These are phyloP conservation scores for Gonium pectorale DNA, from an alignment of 139 green algal genomes.

Conservation along the genomic window DNA sequence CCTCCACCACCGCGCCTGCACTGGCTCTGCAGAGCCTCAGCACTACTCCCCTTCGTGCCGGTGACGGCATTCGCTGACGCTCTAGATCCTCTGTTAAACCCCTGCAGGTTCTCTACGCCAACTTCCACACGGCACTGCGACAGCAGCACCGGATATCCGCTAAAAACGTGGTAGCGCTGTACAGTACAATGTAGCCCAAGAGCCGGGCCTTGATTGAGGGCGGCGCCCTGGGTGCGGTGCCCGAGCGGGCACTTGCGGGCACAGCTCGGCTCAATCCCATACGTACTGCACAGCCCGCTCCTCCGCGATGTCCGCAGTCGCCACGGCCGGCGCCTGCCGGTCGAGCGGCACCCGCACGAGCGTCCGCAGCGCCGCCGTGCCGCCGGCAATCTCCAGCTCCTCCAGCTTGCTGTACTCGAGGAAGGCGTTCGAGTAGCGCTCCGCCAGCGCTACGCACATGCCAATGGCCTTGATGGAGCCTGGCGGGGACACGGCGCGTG, in stretches of 20 bases:
- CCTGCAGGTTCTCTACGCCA: too few species aligned
- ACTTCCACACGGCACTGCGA: too few species aligned
- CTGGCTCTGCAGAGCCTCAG: too few species aligned
- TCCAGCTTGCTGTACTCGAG: conserved; percentile 57
- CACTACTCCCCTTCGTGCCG: too few species aligned
- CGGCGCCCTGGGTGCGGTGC: too few species aligned
- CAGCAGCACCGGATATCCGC: too few species aligned
- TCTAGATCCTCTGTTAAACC: too few species aligned
- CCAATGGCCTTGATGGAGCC: conserved; percentile 66
- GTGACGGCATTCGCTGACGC: too few species aligned
- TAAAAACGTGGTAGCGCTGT: too few species aligned
- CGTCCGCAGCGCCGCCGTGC: conserved; percentile 61
- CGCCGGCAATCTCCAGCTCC: conserved; percentile 63
- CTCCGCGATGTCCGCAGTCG: not conserved
- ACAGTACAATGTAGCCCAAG: too few species aligned
- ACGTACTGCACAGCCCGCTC: conserved; percentile 16
- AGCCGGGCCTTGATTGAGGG: too few species aligned
- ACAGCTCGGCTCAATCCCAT: conserved; percentile 17
- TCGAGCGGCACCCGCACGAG: conserved; percentile 54
- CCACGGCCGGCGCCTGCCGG: not conserved
- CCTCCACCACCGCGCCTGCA: too few species aligned
- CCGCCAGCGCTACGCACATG: conserved; percentile 75
- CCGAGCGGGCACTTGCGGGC: not conserved
- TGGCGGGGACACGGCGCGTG: not conserved
- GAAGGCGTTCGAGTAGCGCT: conserved; percentile 77